Base-by-base conservation (phyloP, 495 filamentous ascomycete genomes). In the Ascobolus immersus region DNA sequence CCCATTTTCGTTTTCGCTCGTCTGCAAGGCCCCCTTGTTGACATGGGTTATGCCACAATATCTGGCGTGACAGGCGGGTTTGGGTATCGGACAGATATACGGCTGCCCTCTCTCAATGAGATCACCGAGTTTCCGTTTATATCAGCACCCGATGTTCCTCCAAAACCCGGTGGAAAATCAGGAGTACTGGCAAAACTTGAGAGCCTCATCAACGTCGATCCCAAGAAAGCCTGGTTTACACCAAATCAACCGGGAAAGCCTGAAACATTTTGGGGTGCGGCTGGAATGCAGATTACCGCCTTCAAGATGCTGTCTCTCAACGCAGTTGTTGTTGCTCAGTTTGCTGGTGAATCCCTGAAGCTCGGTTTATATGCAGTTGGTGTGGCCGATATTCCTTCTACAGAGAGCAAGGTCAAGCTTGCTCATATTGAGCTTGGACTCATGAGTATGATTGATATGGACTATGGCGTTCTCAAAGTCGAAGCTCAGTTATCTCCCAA, bases 371-470 rank as follows among this genome's bases (percentile, higher is more conserved):
- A 54, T 35, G 62, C 36, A 22, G 43, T 52, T 18, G 58, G 50
- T 1, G 43, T 48, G 3, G 53, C 38, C 9, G 39, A 55, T 12
- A 45, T 61, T 12, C 58, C 59, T 4, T 18, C 40, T 0, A 19
- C 25, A 4, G 29, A 25, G 9, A 21, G 43, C 11, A 34, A 23
- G 4, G 33, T 37, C 8, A 43, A 43, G 21, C 41, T 60, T 15
- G 47, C 45, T 4, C 49, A 55, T 26, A 49, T 61, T n/a, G 54
- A 65, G 40, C 33, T 65, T 1, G 53, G 52, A 10, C 43, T 64
- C 7, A 37, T 36, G 1, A 50, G 41, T 4, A 37, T 40, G 0
- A 20, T 59, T n/a, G 50, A 64, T 33, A 41, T 59, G 11, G 35
- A 34, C 2, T 29, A 40, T 6, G 62, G 59, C 3, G 37, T 32